Base-by-base conservation (phyloP, 176 grass and related monocot genomes). In the Triticum urartu region DNA sequence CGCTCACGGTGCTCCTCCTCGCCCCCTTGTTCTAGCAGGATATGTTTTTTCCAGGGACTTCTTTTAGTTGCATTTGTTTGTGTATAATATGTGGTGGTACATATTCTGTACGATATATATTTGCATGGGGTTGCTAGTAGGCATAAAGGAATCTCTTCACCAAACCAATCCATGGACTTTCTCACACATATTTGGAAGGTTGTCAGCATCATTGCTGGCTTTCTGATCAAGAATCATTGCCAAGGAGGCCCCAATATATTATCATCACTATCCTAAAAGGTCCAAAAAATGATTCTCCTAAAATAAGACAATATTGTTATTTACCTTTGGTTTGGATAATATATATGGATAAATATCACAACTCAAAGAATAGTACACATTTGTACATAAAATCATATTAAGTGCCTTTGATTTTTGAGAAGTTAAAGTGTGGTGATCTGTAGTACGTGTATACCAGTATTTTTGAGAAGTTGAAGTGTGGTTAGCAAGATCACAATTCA, bases 91-190 rank as follows among this genome's bases (percentile, higher is more conserved):
- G 2, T 74, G 42, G 71, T 47, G 39, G 39, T 47, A 73, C 39
- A 73, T 45, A 40, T 24, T 25, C 13, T 6, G 17, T 15, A 74
- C 13, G 20, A 45, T 74, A 47, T 74, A 47, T 74, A 26, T 74
- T 26, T 74, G 71, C 42, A 73, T 73, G 22, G 0, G 10, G 70
- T 45, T 73, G 21, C 70, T 45, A 26, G 70, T 74, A 26, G 71
- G 71, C n/a, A 28, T 24, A 75, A 75, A 50, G 42, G 72, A 75
- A 75, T 48, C 42, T 50, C 72, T 75, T 75, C 24, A 75, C 72
- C 65, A 73, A 76, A 90, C 42, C 79, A 42, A 82, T 85, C 24
- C 85, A 86, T 78, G 30, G 42, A 82, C 66, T 36, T 87, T 11
- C 32, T 64, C 39, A 48, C 35, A 79, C 59, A 79, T 79, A 72